phyloP scores from a whole-genome alignment of 1,284 basidiomycete genomes.

The Malassezia slooffiae region DNA sequence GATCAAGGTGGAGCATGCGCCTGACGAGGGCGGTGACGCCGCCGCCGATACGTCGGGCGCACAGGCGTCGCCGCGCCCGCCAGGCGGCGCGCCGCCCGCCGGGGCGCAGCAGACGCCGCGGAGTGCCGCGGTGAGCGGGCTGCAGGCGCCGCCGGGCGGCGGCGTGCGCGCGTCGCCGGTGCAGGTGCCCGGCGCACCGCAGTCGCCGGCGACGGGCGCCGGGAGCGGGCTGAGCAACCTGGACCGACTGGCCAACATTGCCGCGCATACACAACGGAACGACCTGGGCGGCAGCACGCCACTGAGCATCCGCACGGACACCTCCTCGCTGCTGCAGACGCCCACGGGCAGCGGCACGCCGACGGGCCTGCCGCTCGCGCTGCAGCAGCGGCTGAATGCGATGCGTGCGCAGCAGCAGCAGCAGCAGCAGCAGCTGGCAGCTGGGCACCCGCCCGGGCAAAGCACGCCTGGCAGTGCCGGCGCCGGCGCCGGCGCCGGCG shows the following conservation, averaged over 20 bases:
- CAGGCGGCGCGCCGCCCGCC: neutral
- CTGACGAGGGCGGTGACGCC: neutral
- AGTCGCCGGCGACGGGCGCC: neutral
- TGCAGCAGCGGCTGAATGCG: slow-evolving; percentile 12
- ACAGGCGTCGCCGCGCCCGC: neutral
- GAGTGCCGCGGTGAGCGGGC: neutral
- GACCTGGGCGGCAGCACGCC: neutral
- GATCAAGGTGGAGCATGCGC: slow-evolving; percentile 11
- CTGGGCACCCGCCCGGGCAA: no score
- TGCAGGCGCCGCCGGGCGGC: neutral
- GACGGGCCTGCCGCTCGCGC: slow-evolving; percentile 5
- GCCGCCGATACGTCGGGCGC: neutral
- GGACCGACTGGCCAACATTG: slow-evolving; percentile 12
- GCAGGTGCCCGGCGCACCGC: neutral
- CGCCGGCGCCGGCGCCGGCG: no score
- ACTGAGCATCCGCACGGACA: slow-evolving; percentile 1
- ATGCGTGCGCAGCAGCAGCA: no score
- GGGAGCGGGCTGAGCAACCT: slow-evolving; percentile 3
- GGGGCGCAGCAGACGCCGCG: neutral
- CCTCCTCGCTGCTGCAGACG: slow-evolving; percentile 5
- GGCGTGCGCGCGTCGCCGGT: neutral
- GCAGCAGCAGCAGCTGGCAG: no score
- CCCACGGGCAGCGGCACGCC: neutral
- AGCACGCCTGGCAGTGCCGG: no score
- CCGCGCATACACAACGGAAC: slow-evolving; percentile 4